Evolutionary conservation across 2,329 filamentous ascomycete genomes (phyloP), one percentile per base, ranked within the genome.

Genomic region (Ambrosiella beaveri): DNA sequence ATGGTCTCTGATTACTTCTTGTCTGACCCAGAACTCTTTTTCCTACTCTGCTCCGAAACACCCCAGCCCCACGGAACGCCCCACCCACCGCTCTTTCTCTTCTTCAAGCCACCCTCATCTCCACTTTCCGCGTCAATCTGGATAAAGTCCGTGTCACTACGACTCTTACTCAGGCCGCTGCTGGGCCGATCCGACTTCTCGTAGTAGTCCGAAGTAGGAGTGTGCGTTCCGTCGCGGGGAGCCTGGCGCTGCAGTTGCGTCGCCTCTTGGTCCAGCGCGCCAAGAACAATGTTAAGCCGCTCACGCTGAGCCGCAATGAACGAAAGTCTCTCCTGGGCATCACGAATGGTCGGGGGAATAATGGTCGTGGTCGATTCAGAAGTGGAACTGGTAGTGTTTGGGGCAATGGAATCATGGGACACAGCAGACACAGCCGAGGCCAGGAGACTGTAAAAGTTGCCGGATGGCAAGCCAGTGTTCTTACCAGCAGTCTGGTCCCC

Each of bases 71-170:
- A 78, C 2, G 75, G 70, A 67, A 75, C 69, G 75, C 75, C 78
- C 1, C 71, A 71, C 1, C 69, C 69, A 35, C 68, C 62, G 37
- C 37, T 57, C 7, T 52, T 59, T 55, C 68, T 68, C 61, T 66
- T 66, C 57, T 69, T 66, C 35, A 71, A 65, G 38, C 72, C 74
- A 51, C 79, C 78, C 65, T 80, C 82, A 35, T 72, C 73, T 8
- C 76, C 77, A 65, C 82, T 84, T 66, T 90, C 85, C 39, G 83
- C 81, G 62, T 93, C 86, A 63, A 94, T 87, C 68, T 88, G 86
- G 66, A 95, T 89, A 66, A 96, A 96, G 64, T 95, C 91, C 17
- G 79, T 80, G 67, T 95, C 89, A 68, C 87, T 94, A 62, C 82
- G 82, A 66, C 86, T 91, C 72, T 91, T 91, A 64, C 80, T 84